Evolutionary conservation across 2,329 filamentous ascomycete species (phyloP).

Genomic region (Drechslera avenae): DNA sequence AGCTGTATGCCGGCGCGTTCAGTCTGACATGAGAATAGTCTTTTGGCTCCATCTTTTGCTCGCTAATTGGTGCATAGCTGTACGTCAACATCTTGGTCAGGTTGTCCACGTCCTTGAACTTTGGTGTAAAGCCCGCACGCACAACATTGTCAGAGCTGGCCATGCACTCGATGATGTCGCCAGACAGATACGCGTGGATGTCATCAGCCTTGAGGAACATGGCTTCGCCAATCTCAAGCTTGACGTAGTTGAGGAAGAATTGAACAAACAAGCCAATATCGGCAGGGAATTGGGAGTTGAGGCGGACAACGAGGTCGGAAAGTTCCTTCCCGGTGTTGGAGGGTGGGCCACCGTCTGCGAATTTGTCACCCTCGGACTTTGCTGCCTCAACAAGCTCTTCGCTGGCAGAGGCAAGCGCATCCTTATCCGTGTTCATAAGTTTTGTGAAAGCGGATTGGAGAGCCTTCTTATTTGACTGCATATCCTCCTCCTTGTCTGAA

Average conservation of each 20-base stretch:
- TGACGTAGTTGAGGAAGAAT: slow-evolving; percentile 97
- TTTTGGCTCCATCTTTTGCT: slow-evolving; percentile 88
- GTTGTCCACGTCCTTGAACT: slow-evolving; percentile 95
- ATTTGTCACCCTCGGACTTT: slow-evolving; percentile 69
- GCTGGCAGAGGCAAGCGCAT: slow-evolving; percentile 68
- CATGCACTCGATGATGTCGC: slow-evolving; percentile 99
- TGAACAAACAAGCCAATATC: slow-evolving; percentile 94
- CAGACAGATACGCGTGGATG: slow-evolving; percentile 92
- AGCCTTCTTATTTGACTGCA: slow-evolving; percentile 71
- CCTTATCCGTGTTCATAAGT: slow-evolving; percentile 77
- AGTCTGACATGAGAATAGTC: slow-evolving; percentile 87
- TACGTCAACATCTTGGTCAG: slow-evolving; percentile 93
- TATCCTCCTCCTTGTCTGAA: slow-evolving; percentile 52
- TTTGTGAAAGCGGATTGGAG: slow-evolving; percentile 76
- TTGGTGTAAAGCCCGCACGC: slow-evolving; percentile 94
- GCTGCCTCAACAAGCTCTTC: slow-evolving; percentile 74
- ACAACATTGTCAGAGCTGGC: slow-evolving; percentile 98
- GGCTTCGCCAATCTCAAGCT: slow-evolving; percentile 84
- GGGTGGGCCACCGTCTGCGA: slow-evolving; percentile 74
- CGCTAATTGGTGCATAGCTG: slow-evolving; percentile 88
- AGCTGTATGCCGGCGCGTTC: slow-evolving; percentile 81
- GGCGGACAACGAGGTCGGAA: slow-evolving; percentile 74
- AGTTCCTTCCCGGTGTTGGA: slow-evolving; percentile 72
- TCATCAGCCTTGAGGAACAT: slow-evolving; percentile 97
- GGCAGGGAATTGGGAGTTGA: slow-evolving; percentile 79